Evolutionary conservation across 352 stramenopile species (phyloP).

Genomic region (Phytophthora macrochlamydospora): DNA sequence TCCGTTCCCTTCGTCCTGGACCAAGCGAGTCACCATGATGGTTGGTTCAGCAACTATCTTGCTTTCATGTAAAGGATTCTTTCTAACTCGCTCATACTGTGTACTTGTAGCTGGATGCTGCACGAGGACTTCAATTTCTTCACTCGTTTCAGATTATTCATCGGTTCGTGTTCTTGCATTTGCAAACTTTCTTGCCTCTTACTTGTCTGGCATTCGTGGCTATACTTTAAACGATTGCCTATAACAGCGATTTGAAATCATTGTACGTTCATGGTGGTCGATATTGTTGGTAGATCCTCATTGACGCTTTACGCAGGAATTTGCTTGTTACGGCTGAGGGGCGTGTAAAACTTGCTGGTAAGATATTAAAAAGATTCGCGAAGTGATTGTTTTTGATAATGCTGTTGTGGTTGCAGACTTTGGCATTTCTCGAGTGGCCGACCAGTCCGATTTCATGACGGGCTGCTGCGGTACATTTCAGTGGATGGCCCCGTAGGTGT

Average conservation of each 20-base stretch:
- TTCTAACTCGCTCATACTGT: neutral
- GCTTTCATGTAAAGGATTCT: neutral
- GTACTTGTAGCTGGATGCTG: conserved; percentile 57
- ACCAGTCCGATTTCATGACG: conserved; percentile 64
- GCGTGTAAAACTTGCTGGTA: conserved; percentile 72
- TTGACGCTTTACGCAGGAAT: conserved; percentile 43
- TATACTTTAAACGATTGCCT: conserved; percentile 1
- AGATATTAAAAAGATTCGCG: neutral
- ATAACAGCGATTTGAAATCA: conserved; percentile 73
- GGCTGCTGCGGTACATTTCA: conserved; percentile 82
- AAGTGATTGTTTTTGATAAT: neutral
- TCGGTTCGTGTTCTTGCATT: conserved; percentile 33
- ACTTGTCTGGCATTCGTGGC: neutral
- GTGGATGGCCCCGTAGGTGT: conserved; percentile 81
- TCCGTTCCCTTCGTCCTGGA: conserved; percentile 74
- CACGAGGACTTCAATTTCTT: conserved; percentile 73
- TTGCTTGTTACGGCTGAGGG: conserved; percentile 75
- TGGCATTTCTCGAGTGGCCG: conserved; percentile 68
- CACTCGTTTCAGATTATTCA: conserved; percentile 87
- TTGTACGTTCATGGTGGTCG: conserved; percentile 43
- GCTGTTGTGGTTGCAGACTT: conserved; percentile 50
- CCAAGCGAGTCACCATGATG: conserved; percentile 81
- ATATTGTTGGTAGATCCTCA: neutral
- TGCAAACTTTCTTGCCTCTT: neutral
- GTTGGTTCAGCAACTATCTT: conserved; percentile 21